Conservation (phyloP, 2,329 filamentous ascomycete species). For the Colletotrichum tamarilloi region DNA sequence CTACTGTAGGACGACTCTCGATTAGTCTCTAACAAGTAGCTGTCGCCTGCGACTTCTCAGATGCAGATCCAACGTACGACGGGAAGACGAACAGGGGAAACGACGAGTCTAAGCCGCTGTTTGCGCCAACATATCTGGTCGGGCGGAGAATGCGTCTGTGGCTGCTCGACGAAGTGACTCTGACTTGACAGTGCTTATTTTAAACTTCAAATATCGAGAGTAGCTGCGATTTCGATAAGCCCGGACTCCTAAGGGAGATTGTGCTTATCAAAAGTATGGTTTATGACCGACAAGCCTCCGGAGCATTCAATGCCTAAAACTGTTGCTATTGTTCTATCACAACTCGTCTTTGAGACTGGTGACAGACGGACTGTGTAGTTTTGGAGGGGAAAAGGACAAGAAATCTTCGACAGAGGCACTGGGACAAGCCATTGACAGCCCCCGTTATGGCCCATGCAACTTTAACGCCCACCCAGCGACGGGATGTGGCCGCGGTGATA, state of each 20-base stretch:
- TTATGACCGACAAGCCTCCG: background rate
- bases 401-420: background rate
- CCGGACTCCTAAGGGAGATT: background rate
- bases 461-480: slow-evolving; percentile 20
- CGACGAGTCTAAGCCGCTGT: background rate
- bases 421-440: background rate
- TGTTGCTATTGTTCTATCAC: background rate
- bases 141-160: background rate
- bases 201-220: background rate
- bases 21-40: slow-evolving; percentile 13
- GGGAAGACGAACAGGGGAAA: background rate
- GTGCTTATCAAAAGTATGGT: background rate
- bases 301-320: background rate
- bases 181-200: background rate
- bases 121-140: background rate
- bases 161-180: background rate
- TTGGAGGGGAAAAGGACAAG: too few relatives aligned
- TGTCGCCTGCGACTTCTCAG: slow-evolving; percentile 18
- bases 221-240: background rate
- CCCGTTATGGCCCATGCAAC: slow-evolving; percentile 21
- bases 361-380: too few relatives aligned
- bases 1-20: background rate
- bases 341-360: background rate
- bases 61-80: slow-evolving; percentile 14
- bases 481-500: slow-evolving; percentile 17